phyloP scores from a whole-genome alignment of 2,329 filamentous ascomycete species.

The Dendrostoma leiphaemia region DNA sequence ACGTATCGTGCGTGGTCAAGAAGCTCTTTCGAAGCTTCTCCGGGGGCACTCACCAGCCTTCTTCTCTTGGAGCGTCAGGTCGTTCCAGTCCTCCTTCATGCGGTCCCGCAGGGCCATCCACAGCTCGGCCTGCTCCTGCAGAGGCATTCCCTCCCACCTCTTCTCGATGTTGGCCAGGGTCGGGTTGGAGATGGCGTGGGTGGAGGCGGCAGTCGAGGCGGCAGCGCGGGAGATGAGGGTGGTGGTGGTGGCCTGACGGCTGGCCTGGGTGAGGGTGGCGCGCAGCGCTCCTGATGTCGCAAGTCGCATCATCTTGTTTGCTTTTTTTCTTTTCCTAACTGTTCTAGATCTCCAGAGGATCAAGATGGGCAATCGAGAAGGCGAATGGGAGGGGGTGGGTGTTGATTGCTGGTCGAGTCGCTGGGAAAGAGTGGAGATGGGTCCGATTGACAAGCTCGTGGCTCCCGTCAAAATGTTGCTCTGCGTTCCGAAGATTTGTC shows the following conservation, averaged over 20 bases:
- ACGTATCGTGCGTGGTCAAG: background rate
- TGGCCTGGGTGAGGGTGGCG: conserved; percentile 40
- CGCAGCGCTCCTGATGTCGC: conserved; percentile 51
- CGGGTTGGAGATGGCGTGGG: conserved; percentile 95
- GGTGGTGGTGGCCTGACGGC: conserved; percentile 33
- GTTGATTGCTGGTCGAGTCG: conserved; percentile 8
- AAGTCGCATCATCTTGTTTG: conserved; percentile 54
- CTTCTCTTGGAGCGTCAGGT: conserved; percentile 96
- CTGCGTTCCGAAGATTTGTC: background rate
- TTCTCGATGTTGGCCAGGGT: conserved; percentile 98
- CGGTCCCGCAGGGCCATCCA: conserved; percentile 98
- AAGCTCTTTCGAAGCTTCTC: background rate
- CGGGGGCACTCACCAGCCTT: conserved; percentile 80
- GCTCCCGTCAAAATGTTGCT: conserved; percentile 14
- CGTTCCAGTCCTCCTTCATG: conserved; percentile 97
- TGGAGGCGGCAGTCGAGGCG: conserved; percentile 64
- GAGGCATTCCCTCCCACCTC: conserved; percentile 96
- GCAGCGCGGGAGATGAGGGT: conserved; percentile 43
- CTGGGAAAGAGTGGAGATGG: conserved; percentile 18
- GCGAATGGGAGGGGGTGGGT: conserved; percentile 4
- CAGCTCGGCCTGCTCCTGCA: conserved; percentile 97
- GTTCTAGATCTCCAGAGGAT: background rate
- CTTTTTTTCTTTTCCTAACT: background rate
- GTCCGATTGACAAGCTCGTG: conserved; percentile 14
- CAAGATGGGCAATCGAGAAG: conserved; percentile 7